phyloP scores from a whole-genome alignment of 2,329 filamentous ascomycete species.

The Furcasterigmium sp. region DNA sequence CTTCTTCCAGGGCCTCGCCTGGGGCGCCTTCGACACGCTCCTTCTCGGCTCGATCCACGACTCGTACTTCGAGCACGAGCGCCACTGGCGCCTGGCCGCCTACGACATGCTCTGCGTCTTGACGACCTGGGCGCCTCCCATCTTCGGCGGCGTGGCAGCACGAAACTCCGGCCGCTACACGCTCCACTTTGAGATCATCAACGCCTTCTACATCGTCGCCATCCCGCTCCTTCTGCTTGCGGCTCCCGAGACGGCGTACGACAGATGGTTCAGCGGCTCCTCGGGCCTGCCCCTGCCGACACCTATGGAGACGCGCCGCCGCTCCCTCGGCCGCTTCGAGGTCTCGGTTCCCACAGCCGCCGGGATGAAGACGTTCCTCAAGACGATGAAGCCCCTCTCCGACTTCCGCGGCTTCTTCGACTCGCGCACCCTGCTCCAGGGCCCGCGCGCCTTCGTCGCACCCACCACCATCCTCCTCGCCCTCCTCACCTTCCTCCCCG shows the following conservation, averaged over 20 bases:
- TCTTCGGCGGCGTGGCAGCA: slow-evolving; percentile 46
- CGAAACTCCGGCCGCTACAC: slow-evolving; percentile 28
- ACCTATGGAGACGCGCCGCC: slow-evolving; percentile 2
- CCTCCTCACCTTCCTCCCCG: slow-evolving; percentile 37
- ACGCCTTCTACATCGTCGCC: slow-evolving; percentile 39
- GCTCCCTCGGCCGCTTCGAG: slow-evolving; percentile 10
- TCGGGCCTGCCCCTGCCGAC: slow-evolving; percentile 11
- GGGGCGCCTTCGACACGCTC: slow-evolving; percentile 53
- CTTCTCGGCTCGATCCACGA: slow-evolving; percentile 49
- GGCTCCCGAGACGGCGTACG: slow-evolving; percentile 48
- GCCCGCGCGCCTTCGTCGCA: slow-evolving; percentile 39
- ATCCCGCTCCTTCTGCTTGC: slow-evolving; percentile 41
- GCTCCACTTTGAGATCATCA: slow-evolving; percentile 47
- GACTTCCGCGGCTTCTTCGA: slow-evolving; percentile 25
- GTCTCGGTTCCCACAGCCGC: slow-evolving; percentile 21
- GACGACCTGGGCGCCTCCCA: slow-evolving; percentile 48
- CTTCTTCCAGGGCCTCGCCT: slow-evolving; percentile 51
- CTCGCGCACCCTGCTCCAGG: slow-evolving; percentile 32
- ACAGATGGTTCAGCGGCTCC: slow-evolving; percentile 27
- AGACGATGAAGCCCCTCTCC: slow-evolving; percentile 30
- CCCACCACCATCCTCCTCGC: slow-evolving; percentile 45
- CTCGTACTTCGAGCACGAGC: slow-evolving; percentile 53
- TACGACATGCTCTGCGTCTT: slow-evolving; percentile 38
- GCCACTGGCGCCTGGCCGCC: slow-evolving; percentile 35
- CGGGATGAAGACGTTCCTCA: slow-evolving; percentile 28